Evolutionary conservation across 257 asterid species (phyloP), one percentile per base, ranked within the genome.

Genomic region (Jacaranda copaia): DNA sequence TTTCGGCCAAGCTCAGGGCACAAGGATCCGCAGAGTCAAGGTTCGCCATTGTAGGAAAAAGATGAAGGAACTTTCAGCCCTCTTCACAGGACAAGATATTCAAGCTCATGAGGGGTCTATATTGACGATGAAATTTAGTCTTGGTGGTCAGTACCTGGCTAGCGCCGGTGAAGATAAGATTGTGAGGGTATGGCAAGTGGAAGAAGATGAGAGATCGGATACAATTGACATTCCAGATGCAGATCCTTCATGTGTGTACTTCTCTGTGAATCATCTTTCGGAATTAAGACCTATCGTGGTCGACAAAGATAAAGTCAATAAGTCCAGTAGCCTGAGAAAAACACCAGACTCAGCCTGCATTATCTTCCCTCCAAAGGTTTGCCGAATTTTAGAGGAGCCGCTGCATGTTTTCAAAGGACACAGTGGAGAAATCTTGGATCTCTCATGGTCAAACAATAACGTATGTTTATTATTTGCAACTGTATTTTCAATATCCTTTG

Each of bases 71-170:
- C 86, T 94, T 58, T 92, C 99, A 12, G 99, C 92, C 51, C 89
- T 94, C 55, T 92, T 88, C 85, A 79, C 68, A 15, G 97, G 91
- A 55, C 98, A 92, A 71, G 87, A 91, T 80, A 87, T 94, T 73
- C 93, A 82, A 81, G 99, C 98, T 16, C 99, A 94, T 5, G 84
- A 92, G 72, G 98, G 98, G 42, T 80, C 97, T 0, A 94, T 94
- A 25, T 81, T 88, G 87, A 40, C 95, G 0, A 94, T 94, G 98
- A 94, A 92, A 76, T 94, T 94, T 80, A 92, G 97, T 77, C 88
- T 35, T 16, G 97, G 91, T 16, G 99, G 99, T 14, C 93, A 85
- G 74, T 88, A 84, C 68, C 79, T 94, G 9, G 99, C 98, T 9
- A 94, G 92, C 68, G 98, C 96, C 3, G 99, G 99, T 32, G 97